phyloP scores from a whole-genome alignment of 495 filamentous ascomycete genomes.

The Daldinia childiae region DNA sequence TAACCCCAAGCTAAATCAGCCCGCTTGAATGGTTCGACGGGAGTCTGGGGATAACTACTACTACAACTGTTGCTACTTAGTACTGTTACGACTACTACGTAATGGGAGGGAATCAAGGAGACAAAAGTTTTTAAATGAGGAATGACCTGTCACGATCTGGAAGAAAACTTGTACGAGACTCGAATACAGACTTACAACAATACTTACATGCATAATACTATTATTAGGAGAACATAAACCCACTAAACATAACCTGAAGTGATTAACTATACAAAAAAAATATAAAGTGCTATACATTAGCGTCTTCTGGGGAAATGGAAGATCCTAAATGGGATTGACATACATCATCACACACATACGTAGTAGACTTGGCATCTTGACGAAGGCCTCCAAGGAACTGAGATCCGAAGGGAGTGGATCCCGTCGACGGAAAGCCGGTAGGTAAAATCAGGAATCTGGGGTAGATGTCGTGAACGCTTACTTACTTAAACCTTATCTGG shows the following conservation, averaged over 20 bases:
- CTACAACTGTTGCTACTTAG: constrained; percentile 10
- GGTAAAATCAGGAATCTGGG: constrained; percentile 34
- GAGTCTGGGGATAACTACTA: constrained; percentile 25
- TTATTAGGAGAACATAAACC: constrained; percentile 28
- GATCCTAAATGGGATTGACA: constrained; percentile 9
- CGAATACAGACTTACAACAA: constrained; percentile 6
- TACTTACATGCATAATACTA: constrained; percentile 25
- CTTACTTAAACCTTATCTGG: constrained; percentile 17
- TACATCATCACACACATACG: constrained; percentile 12
- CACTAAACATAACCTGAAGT: constrained; percentile 6
- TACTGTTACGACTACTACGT: constrained; percentile 21
- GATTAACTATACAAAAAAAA: constrained; percentile 16
- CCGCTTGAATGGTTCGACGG: constrained; percentile 13
- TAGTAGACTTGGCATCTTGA: constrained; percentile 24
- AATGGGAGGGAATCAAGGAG: constrained; percentile 14
- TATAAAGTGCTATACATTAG: constrained; percentile 6
- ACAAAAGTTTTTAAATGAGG: constrained; percentile 12
- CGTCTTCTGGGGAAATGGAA: constrained; percentile 30
- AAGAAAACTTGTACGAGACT: constrained; percentile 25
- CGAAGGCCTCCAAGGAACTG: constrained; percentile 13
- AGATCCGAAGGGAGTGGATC: constrained; percentile 28
- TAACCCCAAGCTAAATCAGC: constrained; percentile 7
- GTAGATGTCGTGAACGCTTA: constrained; percentile 23
- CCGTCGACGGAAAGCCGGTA: constrained; percentile 34
- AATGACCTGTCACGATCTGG: constrained; percentile 32